phyloP scores from a whole-genome alignment of 108 stramenopile species.

The Discostella pseudostelligera region DNA sequence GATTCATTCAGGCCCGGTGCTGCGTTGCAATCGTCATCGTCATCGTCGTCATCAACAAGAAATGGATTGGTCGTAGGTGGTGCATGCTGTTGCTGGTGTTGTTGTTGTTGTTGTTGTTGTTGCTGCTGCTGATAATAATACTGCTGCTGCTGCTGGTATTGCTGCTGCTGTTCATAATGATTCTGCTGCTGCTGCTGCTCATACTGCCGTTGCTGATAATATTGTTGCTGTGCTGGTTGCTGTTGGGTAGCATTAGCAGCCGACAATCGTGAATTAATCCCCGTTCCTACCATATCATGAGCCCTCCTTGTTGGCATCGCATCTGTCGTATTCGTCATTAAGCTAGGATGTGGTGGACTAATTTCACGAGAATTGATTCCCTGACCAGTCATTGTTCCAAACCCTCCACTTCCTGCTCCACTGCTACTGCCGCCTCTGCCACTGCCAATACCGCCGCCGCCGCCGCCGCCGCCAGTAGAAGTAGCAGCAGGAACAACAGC shows the following conservation, averaged over 20 bases:
- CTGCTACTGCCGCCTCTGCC: not conserved
- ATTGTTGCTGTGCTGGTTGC: not conserved
- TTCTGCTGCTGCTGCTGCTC: constrained; percentile 2
- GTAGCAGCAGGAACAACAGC: no score
- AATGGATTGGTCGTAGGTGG: constrained; percentile 1
- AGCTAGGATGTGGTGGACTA: not conserved
- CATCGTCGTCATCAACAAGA: constrained; percentile 4
- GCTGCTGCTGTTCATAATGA: not conserved
- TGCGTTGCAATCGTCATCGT: not conserved
- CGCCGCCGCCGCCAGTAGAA: no score
- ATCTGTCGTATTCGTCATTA: not conserved
- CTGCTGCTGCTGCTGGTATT: not conserved
- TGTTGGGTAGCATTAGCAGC: not conserved
- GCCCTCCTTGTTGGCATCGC: constrained; percentile 1
- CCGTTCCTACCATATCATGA: constrained; percentile 8
- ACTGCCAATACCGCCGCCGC: not conserved
- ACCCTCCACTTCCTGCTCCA: not conserved
- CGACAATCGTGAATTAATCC: constrained; percentile 1
- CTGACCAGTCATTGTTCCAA: not conserved
- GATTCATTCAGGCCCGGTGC: constrained; percentile 9
- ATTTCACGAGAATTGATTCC: not conserved
- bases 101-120: not conserved
- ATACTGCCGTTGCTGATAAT: not conserved
- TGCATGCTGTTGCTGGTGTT: not conserved
- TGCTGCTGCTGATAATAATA: not conserved